Percentiles rank a stretch among this genome's conserved stretches.
These are phyloP conservation scores for Ambrosia trifida DNA, from an alignment of 129 eudicot genomes.

Conservation along the genomic window DNA sequence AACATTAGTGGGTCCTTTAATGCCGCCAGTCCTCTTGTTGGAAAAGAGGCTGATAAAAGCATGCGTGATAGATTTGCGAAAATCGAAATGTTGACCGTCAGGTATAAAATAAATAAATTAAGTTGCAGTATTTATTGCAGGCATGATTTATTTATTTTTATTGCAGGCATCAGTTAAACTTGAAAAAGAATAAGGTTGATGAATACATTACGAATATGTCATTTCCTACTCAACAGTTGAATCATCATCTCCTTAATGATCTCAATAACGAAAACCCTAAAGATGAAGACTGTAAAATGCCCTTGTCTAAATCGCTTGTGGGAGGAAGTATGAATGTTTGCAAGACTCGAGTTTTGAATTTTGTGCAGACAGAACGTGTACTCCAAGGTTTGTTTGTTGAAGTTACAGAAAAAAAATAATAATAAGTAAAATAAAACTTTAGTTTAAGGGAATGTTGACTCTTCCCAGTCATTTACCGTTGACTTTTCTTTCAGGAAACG, in stretches of 20 bases:
- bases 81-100: conserved; percentile 63
- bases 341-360: conserved; percentile 71
- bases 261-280: conserved; percentile 54
- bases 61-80: conserved; percentile 70
- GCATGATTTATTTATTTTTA: conserved; percentile 20
- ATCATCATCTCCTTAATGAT: conserved; percentile 48
- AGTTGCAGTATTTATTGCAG: conserved; percentile 2
- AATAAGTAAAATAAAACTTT: conserved; percentile 2
- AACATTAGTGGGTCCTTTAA: conserved; percentile 64
- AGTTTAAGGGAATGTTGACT: conserved; percentile 7
- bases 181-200: conserved; percentile 71
- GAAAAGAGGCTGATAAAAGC: conserved; percentile 60
- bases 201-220: conserved; percentile 39
- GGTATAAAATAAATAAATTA: conserved; percentile 39
- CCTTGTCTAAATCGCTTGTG: conserved; percentile 74
- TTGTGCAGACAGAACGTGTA: conserved; percentile 57
- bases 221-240: conserved; percentile 49
- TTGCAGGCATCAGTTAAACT: conserved; percentile 71
- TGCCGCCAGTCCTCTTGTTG: conserved; percentile 79
- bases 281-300: conserved; percentile 77
- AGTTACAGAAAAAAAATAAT: background rate
- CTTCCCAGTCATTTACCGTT: conserved; percentile 17
- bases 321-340: conserved; percentile 83
- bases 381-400: conserved; percentile 67
- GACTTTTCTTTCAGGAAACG: conserved; percentile 48